These are phyloP conservation scores for Nigrospora oryzae DNA, from an alignment of 2,329 filamentous ascomycete genomes.

Conservation along the genomic window DNA sequence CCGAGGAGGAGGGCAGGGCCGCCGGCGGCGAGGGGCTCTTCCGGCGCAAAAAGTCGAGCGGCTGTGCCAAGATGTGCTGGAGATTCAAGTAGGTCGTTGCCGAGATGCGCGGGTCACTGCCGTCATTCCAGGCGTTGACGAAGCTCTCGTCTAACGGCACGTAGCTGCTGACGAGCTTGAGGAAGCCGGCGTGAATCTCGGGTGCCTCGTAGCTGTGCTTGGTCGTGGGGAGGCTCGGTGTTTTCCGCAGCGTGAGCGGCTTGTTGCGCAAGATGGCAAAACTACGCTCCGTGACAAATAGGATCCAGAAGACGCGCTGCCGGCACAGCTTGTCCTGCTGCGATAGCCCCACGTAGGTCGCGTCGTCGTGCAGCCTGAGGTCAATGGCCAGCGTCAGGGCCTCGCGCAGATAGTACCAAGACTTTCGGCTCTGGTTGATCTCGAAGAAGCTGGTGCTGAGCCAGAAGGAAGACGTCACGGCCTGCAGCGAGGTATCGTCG, in stretches of 20 bases:
- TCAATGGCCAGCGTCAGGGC: conserved; percentile 52
- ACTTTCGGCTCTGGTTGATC: conserved; percentile 51
- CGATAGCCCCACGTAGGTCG: conserved; percentile 38
- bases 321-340: conserved; percentile 43
- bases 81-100: conserved; percentile 24
- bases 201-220: conserved; percentile 42
- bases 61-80: conserved; percentile 22
- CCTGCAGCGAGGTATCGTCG: conserved; percentile 43
- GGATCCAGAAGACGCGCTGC: conserved; percentile 51
- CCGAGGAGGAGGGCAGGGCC: neutral
- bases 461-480: conserved; percentile 56
- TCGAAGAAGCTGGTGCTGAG: conserved; percentile 53
- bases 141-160: conserved; percentile 56
- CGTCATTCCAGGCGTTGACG: conserved; percentile 56
- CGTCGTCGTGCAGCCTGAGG: conserved; percentile 49
- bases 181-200: conserved; percentile 47
- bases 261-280: conserved; percentile 57
- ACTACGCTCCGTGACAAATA: conserved; percentile 54
- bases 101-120: conserved; percentile 27
- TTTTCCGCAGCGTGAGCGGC: conserved; percentile 52
- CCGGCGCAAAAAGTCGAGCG: conserved; percentile 19
- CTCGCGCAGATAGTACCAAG: conserved; percentile 54
- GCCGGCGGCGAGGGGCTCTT: conserved; percentile 4
- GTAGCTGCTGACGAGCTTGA: conserved; percentile 52
- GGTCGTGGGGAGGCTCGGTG: conserved; percentile 44